phyloP scores from a whole-genome alignment of 768 basidiomycete genomes.

The Rubroboletus satanas region DNA sequence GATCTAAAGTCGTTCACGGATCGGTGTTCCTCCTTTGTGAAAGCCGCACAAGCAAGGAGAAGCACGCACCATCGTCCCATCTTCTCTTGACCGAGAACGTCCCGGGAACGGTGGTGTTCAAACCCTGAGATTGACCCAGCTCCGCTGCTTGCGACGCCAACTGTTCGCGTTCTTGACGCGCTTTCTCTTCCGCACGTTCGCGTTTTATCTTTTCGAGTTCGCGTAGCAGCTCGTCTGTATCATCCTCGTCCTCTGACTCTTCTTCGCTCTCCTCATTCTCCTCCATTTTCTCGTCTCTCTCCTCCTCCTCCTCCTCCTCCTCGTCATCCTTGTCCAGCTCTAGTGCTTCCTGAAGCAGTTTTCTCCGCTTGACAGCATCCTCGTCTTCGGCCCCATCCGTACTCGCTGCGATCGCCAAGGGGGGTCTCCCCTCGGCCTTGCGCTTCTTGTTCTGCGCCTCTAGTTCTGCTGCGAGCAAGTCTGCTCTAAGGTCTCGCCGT shows the following conservation, averaged over 20 bases:
- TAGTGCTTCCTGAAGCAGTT: constrained; percentile 79
- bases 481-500: constrained; percentile 75
- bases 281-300: constrained; percentile 38
- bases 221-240: constrained; percentile 88
- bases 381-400: constrained; percentile 50
- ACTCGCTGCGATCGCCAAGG: constrained; percentile 28
- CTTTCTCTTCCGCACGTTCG: constrained; percentile 92
- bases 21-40: neutral
- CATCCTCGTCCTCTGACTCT: constrained; percentile 51
- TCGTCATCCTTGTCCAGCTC: constrained; percentile 88
- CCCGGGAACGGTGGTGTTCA: constrained; percentile 72
- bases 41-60: neutral
- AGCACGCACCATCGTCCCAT: constrained; percentile 85
- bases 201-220: constrained; percentile 99
- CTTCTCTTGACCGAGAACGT: constrained; percentile 89
- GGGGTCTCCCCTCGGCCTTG: constrained; percentile 73
- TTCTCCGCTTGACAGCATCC: constrained; percentile 75
- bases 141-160: constrained; percentile 58
- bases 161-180: constrained; percentile 72
- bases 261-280: constrained; percentile 47
- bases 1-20: constrained; percentile 46
- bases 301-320: constrained; percentile 67
- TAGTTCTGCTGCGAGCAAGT: constrained; percentile 81
- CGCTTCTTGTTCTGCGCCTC: constrained; percentile 87
- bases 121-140: constrained; percentile 70